phyloP scores from a whole-genome alignment of 352 stramenopile species.

The Pythium sp. region DNA sequence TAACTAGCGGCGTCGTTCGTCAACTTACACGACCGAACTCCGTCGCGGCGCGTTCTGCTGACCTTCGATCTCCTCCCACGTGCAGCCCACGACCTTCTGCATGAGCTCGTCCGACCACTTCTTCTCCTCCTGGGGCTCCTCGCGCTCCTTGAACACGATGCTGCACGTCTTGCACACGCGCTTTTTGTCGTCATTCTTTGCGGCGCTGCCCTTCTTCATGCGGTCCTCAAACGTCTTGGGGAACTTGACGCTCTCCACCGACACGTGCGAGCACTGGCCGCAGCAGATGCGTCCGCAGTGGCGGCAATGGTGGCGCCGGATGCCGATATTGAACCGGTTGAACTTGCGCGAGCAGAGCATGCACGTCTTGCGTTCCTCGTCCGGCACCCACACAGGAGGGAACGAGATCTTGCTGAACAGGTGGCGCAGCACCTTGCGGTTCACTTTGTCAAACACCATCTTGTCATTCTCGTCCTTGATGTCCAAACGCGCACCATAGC shows the following conservation, averaged over 20 bases:
- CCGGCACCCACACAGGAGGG: conserved; percentile 78
- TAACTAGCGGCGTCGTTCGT: neutral
- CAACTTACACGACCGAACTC: conserved; percentile 27
- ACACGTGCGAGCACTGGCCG: conserved; percentile 71
- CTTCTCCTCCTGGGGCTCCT: conserved; percentile 40
- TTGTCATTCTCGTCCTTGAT: conserved; percentile 68
- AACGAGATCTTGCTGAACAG: conserved; percentile 74
- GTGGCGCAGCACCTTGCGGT: conserved; percentile 67
- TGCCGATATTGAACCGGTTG: conserved; percentile 50
- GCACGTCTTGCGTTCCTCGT: conserved; percentile 67
- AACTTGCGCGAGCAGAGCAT: conserved; percentile 84
- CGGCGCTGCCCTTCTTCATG: conserved; percentile 31
- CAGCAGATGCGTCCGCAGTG: conserved; percentile 83
- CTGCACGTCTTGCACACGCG: conserved; percentile 77
- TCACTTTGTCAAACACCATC: conserved; percentile 86
- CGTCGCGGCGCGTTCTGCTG: conserved; percentile 30
- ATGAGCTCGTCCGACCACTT: conserved; percentile 63
- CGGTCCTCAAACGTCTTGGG: conserved; percentile 48
- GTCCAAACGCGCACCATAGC: conserved; percentile 73
- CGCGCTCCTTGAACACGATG: conserved; percentile 70
- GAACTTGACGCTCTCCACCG: conserved; percentile 70
- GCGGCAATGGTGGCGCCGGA: conserved; percentile 82
- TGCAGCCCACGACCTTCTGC: conserved; percentile 47
- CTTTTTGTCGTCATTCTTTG: conserved; percentile 46
- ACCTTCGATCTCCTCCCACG: conserved; percentile 65